phyloP scores from a whole-genome alignment of 2,329 filamentous ascomycete genomes.

The Hymenoscyphus scutula region DNA sequence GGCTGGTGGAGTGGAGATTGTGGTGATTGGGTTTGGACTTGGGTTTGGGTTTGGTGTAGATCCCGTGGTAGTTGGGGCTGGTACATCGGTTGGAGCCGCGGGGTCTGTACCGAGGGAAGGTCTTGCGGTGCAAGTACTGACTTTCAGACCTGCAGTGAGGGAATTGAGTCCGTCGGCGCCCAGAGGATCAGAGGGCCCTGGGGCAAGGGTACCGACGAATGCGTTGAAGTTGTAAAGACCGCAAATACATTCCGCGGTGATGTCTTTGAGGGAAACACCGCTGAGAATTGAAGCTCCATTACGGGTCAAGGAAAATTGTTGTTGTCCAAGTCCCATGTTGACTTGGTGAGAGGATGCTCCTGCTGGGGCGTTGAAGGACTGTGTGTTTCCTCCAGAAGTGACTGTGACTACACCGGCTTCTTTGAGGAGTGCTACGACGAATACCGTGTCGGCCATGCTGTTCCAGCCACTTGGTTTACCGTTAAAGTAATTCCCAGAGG shows the following conservation, averaged over 20 bases:
- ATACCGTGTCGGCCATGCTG: slow-evolving; percentile 34
- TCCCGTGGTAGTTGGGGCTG: too few species aligned
- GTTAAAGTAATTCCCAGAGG: slow-evolving; percentile 28
- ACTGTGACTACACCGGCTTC: slow-evolving; percentile 31
- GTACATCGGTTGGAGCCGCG: too few species aligned
- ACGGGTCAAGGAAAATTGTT: slow-evolving; percentile 24
- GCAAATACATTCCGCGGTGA: slow-evolving; percentile 23
- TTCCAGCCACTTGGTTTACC: slow-evolving; percentile 25
- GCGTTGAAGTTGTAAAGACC: slow-evolving; percentile 30
- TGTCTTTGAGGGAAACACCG: slow-evolving; percentile 21
- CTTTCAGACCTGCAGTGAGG: slow-evolving; percentile 35
- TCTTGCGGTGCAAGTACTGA: slow-evolving; percentile 31
- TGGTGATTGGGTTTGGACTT: too few species aligned
- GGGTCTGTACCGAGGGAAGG: slow-evolving; percentile 34
- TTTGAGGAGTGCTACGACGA: slow-evolving; percentile 33
- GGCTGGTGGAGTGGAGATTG: too few species aligned
- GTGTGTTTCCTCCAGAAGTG: slow-evolving; percentile 29
- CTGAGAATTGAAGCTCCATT: slow-evolving; percentile 17
- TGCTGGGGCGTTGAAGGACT: slow-evolving; percentile 24
- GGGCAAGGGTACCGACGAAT: slow-evolving; percentile 25
- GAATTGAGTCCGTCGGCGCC: slow-evolving; percentile 30
- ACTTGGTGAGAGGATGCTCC: slow-evolving; percentile 24
- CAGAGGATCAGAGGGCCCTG: slow-evolving; percentile 28
- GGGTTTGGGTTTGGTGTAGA: too few species aligned
- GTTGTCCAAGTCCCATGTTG: slow-evolving; percentile 24